These are phyloP conservation scores for Allantophomopsis lycopodina DNA, from an alignment of 2,329 filamentous ascomycete species.

Conservation along the genomic window DNA sequence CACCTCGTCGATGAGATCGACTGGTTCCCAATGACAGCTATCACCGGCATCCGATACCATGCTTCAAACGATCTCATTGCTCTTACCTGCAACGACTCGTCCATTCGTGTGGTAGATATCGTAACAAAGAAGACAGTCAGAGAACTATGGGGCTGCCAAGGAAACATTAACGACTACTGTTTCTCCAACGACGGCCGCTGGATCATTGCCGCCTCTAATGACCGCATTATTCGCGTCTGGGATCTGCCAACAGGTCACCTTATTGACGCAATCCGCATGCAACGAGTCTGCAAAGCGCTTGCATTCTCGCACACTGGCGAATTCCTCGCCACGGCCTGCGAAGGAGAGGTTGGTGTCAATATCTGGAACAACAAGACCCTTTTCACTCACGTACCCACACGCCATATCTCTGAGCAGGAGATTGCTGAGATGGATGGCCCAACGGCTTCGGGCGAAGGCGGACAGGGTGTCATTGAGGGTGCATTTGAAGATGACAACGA, in stretches of 20 bases:
- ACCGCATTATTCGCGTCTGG: conserved; percentile 75
- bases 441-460: conserved; percentile 72
- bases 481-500: conserved; percentile 49
- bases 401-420: conserved; percentile 68
- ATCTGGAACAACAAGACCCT: conserved; percentile 92
- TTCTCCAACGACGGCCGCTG: conserved; percentile 92
- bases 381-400: conserved; percentile 78
- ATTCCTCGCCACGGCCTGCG: conserved; percentile 80
- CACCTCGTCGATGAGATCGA: conserved; percentile 67
- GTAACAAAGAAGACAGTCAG: conserved; percentile 83
- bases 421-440: conserved; percentile 53
- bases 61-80: conserved; percentile 73
- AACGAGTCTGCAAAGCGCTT: conserved; percentile 67
- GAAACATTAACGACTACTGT: conserved; percentile 63
- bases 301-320: conserved; percentile 86
- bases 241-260: conserved; percentile 91
- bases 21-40: conserved; percentile 65
- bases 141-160: conserved; percentile 76
- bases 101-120: conserved; percentile 78
- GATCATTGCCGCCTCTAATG: conserved; percentile 78
- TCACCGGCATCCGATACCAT: conserved; percentile 70
- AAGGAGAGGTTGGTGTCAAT: conserved; percentile 74
- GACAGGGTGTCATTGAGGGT: conserved; percentile 60
- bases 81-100: conserved; percentile 77
- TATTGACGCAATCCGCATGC: conserved; percentile 78